phyloP scores from a whole-genome alignment of 2,329 filamentous ascomycete genomes.

The Aureobasidium sp. region DNA sequence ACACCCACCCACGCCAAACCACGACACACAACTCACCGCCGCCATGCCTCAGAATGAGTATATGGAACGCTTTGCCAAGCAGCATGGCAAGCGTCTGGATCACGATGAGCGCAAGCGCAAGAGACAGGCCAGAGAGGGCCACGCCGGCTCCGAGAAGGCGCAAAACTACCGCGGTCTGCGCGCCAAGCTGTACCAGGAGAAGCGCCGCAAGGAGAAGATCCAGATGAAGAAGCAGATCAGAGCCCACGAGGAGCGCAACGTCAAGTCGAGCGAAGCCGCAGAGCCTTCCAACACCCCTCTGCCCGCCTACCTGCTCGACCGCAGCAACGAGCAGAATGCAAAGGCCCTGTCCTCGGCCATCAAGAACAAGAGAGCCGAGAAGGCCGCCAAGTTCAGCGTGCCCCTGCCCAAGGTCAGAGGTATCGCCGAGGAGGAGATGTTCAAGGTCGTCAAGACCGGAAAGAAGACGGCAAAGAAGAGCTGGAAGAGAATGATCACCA shows the following conservation, averaged over 20 bases:
- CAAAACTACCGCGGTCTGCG: conserved; percentile 88
- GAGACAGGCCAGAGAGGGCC: conserved; percentile 76
- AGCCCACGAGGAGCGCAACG: conserved; percentile 90
- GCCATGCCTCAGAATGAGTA: conserved; percentile 73
- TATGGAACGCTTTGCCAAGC: conserved; percentile 67
- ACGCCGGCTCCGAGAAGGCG: conserved; percentile 81
- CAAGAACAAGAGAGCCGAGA: conserved; percentile 92
- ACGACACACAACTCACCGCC: conserved; percentile 19
- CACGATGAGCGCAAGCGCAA: conserved; percentile 88
- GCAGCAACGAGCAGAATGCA: conserved; percentile 59
- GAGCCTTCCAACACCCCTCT: conserved; percentile 76
- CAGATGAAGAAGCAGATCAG: conserved; percentile 94
- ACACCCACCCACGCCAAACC: conserved; percentile 4
- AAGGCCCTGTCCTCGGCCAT: conserved; percentile 77
- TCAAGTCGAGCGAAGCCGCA: conserved; percentile 74
- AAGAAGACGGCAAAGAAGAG: conserved; percentile 88
- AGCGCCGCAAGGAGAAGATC: conserved; percentile 94
- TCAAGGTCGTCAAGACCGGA: conserved; percentile 91
- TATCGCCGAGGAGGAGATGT: conserved; percentile 93
- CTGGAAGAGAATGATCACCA: conserved; percentile 63
- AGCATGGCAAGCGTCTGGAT: conserved; percentile 54
- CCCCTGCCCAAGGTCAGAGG: conserved; percentile 90
- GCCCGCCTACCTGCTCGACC: conserved; percentile 88
- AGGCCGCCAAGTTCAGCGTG: conserved; percentile 87
- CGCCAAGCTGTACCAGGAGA: conserved; percentile 89